Evolutionary conservation across 2,329 filamentous ascomycete species (phyloP), one percentile per base, ranked within the genome.

Genomic region (Pseudogymnoascus sp.): DNA sequence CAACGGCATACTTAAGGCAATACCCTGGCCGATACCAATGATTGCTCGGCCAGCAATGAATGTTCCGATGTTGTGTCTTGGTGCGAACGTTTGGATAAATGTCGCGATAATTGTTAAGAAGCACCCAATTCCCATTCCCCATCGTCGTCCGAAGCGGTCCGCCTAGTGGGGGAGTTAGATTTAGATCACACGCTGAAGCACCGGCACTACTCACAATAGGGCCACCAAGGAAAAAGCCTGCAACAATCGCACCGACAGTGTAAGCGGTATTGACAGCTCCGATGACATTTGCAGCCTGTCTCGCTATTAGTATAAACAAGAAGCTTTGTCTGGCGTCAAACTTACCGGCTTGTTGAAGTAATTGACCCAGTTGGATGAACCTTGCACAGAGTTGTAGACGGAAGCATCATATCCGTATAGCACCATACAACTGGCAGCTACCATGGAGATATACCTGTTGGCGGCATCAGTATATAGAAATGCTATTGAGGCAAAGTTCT

Each of bases 381-480:
- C 84, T 72, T 88, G 86, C 5, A 88, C 81, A 4, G 86, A 85
- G 71, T 90, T 90, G 77, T 85, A 90, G 54, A 88, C 86, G 37
- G 85, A 87, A 1, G 86, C 85, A 78, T 89, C 87, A 70, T 89
- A 89, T 62, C 87, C 87, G 70, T 89, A 89, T 47, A 90, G 78
- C 20, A 89, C 85, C 87, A 89, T 89, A 72, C 85, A 89, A 71
- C 85, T 84, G 68, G 87, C 86, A 61, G 86, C 86, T 65, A 89
- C 83, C 58, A 88, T 76, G 63, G 84, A 86, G 65, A 87, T 83
- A 75, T 86, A 88, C 84, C 83, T 81, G 9, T 54, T 32, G 47
- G 9, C 28, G 47, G 28, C 47, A 8, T 54, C 47, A 54, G 43
- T 18, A 54, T 18, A 54, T 54, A 54, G 47, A 54, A 32, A 2